Evolutionary conservation across 495 filamentous ascomycete species (phyloP).

Genomic region (Schizothecium vesticola): DNA sequence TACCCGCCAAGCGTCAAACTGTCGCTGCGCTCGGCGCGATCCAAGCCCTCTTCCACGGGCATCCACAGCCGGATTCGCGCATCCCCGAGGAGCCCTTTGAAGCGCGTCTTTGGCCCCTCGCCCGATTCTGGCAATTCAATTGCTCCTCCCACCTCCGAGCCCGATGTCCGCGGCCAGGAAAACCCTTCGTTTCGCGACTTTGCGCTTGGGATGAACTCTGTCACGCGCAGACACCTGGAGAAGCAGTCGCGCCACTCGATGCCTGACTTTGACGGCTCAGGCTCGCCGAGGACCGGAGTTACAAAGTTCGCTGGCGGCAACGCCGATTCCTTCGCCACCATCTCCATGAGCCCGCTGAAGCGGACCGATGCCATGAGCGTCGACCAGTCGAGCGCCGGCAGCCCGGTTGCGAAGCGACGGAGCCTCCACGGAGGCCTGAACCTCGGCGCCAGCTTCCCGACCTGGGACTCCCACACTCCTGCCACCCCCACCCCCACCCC

Average conservation of each 20-base stretch:
- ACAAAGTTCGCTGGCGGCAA: slow-evolving; percentile 40
- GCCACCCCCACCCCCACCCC: slow-evolving; percentile 6
- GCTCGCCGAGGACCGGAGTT: slow-evolving; percentile 43
- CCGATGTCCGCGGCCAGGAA: slow-evolving; percentile 47
- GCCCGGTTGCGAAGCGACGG: slow-evolving; percentile 79
- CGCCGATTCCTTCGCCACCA: slow-evolving; percentile 38
- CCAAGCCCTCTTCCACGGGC: slow-evolving; percentile 41
- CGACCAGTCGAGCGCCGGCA: slow-evolving; percentile 69
- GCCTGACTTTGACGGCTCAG: slow-evolving; percentile 41
- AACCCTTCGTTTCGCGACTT: slow-evolving; percentile 40
- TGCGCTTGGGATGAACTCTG: slow-evolving; percentile 34
- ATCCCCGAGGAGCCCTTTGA: slow-evolving; percentile 69
- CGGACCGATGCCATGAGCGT: slow-evolving; percentile 86
- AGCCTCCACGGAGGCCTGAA: slow-evolving; percentile 66
- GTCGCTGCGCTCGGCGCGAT: slow-evolving; percentile 46
- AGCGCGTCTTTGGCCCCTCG: slow-evolving; percentile 65
- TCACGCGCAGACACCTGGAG: slow-evolving; percentile 39
- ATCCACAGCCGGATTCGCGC: slow-evolving; percentile 47
- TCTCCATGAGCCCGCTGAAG: slow-evolving; percentile 81
- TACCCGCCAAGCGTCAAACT: slow-evolving; percentile 44
- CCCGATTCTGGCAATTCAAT: slow-evolving; percentile 65
- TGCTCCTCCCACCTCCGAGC: slow-evolving; percentile 35
- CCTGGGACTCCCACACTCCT: slow-evolving; percentile 56
- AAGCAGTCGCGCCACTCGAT: slow-evolving; percentile 40
- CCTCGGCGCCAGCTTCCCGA: slow-evolving; percentile 54